Base-by-base conservation (phyloP, 1,284 basidiomycete genomes). In the Vanrija sp. region DNA sequence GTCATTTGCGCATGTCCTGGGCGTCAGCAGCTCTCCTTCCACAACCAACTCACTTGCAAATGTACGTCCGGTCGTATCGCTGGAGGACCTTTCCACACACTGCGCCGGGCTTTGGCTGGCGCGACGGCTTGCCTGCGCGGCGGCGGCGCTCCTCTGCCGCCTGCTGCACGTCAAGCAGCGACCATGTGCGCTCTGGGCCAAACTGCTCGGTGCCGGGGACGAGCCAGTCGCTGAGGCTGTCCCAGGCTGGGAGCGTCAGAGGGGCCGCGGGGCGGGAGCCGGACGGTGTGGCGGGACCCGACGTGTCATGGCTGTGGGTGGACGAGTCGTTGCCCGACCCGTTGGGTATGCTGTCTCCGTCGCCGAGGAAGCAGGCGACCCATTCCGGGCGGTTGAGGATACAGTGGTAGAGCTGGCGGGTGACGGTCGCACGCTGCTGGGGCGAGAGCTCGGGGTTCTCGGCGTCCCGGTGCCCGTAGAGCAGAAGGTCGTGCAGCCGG, bases 1-100 rank as follows among this genome's bases (percentile, higher is more conserved):
- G 65, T 95, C 89, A 55, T 89, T 78, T 1, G 88, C 86, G 73
- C 93, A 96, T 63, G 95, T 92, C 74, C 91, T 93, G 18, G 23
- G 18, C 29, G 43, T 51, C 16, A 49, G 49, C 23, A 15, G n/a
- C 21, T 16, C 29, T 5, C 21, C 21, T 5, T 23, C 21, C 21
- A n/a, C 21, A n/a, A 12, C 10, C 19, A 23, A 81, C 90, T 80
- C 71, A 91, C 90, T 90, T 91, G 88, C 90, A 93, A 42, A 88
- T 83, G 73, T 91, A 92, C 63, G 89, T 91, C 65, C 87, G 85
- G 69, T 92, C 89, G 48, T 61, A 67, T 29, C 72, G 58, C 49
- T 68, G 65, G 18, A 75, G 53, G 7, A 70, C 67, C 58, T 68
- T 72, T 8, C 72, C 72, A 52, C 73, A 75, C 5, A 62, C 64